A percentile compares a stretch with the other conserved stretches of the same genome.
phyloP scores from a whole-genome alignment of 148 eudicot genomes.

The Linanthus parryae region DNA sequence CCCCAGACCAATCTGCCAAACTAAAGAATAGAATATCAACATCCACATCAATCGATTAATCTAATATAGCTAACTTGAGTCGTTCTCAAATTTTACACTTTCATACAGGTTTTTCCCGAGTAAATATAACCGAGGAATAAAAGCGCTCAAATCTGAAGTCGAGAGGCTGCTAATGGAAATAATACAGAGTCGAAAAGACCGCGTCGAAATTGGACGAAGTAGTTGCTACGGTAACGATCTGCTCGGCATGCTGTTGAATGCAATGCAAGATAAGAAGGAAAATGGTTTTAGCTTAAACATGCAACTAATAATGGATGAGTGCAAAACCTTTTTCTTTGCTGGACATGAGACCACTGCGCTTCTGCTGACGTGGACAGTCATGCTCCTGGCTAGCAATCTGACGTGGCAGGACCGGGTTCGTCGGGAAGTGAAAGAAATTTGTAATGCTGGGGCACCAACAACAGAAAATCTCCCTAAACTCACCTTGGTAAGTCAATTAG shows the following conservation, averaged over 20 bases:
- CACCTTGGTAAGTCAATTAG: conserved; percentile 57
- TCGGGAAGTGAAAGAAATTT: conserved; percentile 37
- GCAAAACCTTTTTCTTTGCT: conserved; percentile 72
- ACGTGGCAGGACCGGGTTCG: conserved; percentile 62
- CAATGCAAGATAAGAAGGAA: conserved; percentile 36
- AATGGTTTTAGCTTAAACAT: conserved; percentile 36
- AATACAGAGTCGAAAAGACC: conserved; percentile 45
- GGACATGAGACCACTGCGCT: conserved; percentile 71
- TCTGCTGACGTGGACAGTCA: conserved; percentile 68
- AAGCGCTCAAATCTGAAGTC: conserved; percentile 54
- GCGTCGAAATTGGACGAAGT: conserved; percentile 51
- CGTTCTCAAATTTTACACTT: too few relatives aligned
- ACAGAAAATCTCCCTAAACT: conserved; percentile 65
- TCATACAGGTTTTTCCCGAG: conserved; percentile 61
- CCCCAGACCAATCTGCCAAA: too few relatives aligned
- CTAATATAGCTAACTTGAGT: not conserved
- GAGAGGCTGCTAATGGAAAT: conserved; percentile 63
- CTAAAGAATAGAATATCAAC: not conserved
- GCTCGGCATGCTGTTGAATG: conserved; percentile 53
- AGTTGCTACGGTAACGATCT: conserved; percentile 64
- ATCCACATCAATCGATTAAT: not conserved
- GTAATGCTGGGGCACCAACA: conserved; percentile 38
- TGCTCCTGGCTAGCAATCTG: conserved; percentile 62
- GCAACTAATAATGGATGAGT: conserved; percentile 76
- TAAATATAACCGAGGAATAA: conserved; percentile 71